These are phyloP conservation scores for Phaeosphaeria sp. DNA, from an alignment of 2,329 filamentous ascomycete species.

Conservation along the genomic window DNA sequence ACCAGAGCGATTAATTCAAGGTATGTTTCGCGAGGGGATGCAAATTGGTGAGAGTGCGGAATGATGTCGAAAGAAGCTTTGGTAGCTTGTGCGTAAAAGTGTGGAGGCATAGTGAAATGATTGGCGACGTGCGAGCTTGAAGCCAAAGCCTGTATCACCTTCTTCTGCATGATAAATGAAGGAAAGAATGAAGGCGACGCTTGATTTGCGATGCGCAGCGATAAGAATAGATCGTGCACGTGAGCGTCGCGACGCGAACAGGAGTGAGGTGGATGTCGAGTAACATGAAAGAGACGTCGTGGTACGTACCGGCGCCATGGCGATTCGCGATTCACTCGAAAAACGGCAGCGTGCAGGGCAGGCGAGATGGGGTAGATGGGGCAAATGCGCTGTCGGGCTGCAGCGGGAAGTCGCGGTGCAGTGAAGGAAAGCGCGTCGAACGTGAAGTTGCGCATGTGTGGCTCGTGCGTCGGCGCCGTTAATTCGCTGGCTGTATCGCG, in stretches of 20 bases:
- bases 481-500: background rate
- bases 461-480: conserved; percentile 1
- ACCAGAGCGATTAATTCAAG: background rate
- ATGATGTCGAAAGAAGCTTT: background rate
- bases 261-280: conserved; percentile 1
- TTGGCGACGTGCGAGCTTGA: background rate
- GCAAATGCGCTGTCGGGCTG: conserved; percentile 21
- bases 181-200: background rate
- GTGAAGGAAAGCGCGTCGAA: conserved; percentile 43
- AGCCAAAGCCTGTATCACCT: background rate
- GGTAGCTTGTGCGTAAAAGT: background rate
- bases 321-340: conserved; percentile 21
- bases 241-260: conserved; percentile 6
- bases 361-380: conserved; percentile 20
- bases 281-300: conserved; percentile 2
- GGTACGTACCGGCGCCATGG: conserved; percentile 46
- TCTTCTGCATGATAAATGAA: background rate
- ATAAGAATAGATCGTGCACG: conserved; percentile 14
- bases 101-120: background rate
- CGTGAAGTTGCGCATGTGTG: conserved; percentile 27
- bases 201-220: background rate
- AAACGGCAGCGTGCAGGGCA: conserved; percentile 20
- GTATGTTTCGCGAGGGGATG: background rate
- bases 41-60: background rate
- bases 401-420: conserved; percentile 39